A percentile compares a stretch with the other conserved stretches of the same genome.
These are phyloP conservation scores for Salinomyces thailandicus DNA, from an alignment of 2,329 filamentous ascomycete genomes.

Conservation along the genomic window DNA sequence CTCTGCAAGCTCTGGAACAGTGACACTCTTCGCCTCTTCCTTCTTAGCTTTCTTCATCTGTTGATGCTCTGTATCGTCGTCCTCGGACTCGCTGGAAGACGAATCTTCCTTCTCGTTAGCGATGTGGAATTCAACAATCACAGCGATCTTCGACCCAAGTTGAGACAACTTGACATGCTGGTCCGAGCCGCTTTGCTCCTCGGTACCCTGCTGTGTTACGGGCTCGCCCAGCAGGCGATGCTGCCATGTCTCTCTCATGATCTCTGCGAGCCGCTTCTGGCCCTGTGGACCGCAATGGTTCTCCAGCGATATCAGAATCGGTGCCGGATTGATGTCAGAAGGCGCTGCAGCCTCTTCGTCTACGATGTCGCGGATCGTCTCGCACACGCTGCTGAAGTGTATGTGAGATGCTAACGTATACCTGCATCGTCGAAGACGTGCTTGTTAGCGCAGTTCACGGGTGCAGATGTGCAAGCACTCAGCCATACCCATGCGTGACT, in stretches of 20 bases:
- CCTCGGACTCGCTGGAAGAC: slow-evolving; percentile 32
- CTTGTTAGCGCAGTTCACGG: too few relatives aligned
- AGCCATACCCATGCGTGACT: neutral
- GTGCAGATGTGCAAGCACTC: too few relatives aligned
- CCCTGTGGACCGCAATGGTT: slow-evolving; percentile 54
- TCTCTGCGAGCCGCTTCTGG: slow-evolving; percentile 51
- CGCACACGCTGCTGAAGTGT: slow-evolving; percentile 53
- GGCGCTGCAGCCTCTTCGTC: slow-evolving; percentile 46
- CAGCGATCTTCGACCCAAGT: slow-evolving; percentile 51
- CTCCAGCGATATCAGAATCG: slow-evolving; percentile 55
- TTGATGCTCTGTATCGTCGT: slow-evolving; percentile 25
- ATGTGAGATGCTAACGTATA: slow-evolving; percentile 59
- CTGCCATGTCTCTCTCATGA: slow-evolving; percentile 55
- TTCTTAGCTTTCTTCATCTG: slow-evolving; percentile 41
- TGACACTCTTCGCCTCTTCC: slow-evolving; percentile 34
- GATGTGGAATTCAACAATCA: slow-evolving; percentile 59
- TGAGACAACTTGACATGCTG: slow-evolving; percentile 50
- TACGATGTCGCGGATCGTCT: slow-evolving; percentile 52
- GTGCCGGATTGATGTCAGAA: slow-evolving; percentile 36
- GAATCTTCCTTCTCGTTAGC: slow-evolving; percentile 39
- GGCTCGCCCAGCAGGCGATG: slow-evolving; percentile 49
- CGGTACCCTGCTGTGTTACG: slow-evolving; percentile 46
- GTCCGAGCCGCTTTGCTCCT: slow-evolving; percentile 43
- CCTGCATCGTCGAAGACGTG: slow-evolving; percentile 61
- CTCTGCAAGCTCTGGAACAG: slow-evolving; percentile 54